Evolutionary conservation across 257 asterid genomes (phyloP).

Genomic region (Eustoma russellianum): DNA sequence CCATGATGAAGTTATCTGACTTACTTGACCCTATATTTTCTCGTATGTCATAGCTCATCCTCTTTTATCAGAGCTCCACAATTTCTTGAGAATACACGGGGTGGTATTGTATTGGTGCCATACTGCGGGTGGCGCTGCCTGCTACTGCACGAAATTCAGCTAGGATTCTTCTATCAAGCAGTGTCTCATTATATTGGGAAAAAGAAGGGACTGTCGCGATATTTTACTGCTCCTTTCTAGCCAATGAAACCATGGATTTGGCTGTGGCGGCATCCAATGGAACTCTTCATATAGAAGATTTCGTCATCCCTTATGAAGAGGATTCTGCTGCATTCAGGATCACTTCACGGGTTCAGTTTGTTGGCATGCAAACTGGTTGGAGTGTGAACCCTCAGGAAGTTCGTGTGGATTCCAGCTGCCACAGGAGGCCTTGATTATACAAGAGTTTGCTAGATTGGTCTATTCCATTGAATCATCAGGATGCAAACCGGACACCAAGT

Average conservation of each 20-base stretch:
- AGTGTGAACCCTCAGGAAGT: conserved; percentile 46
- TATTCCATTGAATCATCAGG: conserved; percentile 25
- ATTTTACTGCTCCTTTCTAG: conserved; percentile 51
- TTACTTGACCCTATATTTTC: too few relatives aligned
- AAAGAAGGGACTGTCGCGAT: conserved; percentile 47
- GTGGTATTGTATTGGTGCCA: conserved; percentile 77
- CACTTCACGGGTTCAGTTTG: conserved; percentile 51
- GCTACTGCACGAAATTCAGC: conserved; percentile 32
- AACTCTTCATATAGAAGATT: conserved; percentile 40
- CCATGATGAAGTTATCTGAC: too few relatives aligned
- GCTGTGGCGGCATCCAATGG: conserved; percentile 44
- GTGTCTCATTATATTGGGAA: conserved; percentile 57
- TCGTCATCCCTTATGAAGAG: conserved; percentile 46
- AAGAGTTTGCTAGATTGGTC: conserved; percentile 50
- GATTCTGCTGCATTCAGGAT: conserved; percentile 35
- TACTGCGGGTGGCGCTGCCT: conserved; percentile 64
- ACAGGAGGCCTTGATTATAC: conserved; percentile 59
- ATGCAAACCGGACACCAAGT: conserved; percentile 36
- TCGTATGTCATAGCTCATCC: conserved; percentile 62
- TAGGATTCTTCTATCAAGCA: conserved; percentile 56
- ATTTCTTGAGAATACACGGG: conserved; percentile 51
- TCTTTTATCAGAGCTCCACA: conserved; percentile 30
- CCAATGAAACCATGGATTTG: conserved; percentile 57
- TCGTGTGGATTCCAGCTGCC: conserved; percentile 38
- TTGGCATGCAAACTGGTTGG: conserved; percentile 65